Percentiles rank a stretch among this genome's conserved stretches.
Evolutionary conservation across 805 yeast genomes (phyloP).

Genomic region (Monosporozyma unispora): DNA sequence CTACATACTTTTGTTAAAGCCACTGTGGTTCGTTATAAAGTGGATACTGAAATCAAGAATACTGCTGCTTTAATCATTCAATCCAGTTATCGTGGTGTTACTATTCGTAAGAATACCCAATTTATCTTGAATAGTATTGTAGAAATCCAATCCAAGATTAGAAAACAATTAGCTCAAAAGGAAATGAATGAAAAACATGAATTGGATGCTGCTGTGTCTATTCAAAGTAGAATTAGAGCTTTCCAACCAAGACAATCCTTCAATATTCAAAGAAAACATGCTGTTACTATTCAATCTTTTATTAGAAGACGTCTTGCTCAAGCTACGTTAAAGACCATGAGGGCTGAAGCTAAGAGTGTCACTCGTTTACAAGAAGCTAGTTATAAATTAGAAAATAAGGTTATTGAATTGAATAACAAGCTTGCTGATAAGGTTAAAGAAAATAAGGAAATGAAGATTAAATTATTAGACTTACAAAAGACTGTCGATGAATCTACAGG

Average conservation of each 20-base stretch:
- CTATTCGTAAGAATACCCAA: constrained; percentile 35
- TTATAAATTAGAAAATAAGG: constrained; percentile 90
- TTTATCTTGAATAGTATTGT: constrained; percentile 27
- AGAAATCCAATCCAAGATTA: constrained; percentile 42
- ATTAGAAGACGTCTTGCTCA: constrained; percentile 70
- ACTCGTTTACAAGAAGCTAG: constrained; percentile 85
- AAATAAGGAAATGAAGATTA: constrained; percentile 59
- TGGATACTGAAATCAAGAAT: constrained; percentile 46
- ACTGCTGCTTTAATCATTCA: constrained; percentile 66
- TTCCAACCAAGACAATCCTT: constrained; percentile 48
- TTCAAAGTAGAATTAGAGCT: constrained; percentile 73
- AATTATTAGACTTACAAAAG: constrained; percentile 44
- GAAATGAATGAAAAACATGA: constrained; percentile 42
- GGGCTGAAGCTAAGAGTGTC: constrained; percentile 86
- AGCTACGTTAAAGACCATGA: constrained; percentile 51
- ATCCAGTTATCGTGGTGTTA: constrained; percentile 48
- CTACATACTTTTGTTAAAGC: constrained; percentile 65
- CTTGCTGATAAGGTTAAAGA: constrained; percentile 73
- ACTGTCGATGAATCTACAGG: constrained; percentile 46
- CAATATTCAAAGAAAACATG: constrained; percentile 40
- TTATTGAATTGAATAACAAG: constrained; percentile 87
- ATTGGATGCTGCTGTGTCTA: constrained; percentile 52
- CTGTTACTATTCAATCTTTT: constrained; percentile 67
- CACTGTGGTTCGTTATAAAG: constrained; percentile 43
- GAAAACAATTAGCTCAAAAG: constrained; percentile 46